phyloP scores from a whole-genome alignment of 2,329 filamentous ascomycete genomes.

The Neophaeococcomyces aloes region DNA sequence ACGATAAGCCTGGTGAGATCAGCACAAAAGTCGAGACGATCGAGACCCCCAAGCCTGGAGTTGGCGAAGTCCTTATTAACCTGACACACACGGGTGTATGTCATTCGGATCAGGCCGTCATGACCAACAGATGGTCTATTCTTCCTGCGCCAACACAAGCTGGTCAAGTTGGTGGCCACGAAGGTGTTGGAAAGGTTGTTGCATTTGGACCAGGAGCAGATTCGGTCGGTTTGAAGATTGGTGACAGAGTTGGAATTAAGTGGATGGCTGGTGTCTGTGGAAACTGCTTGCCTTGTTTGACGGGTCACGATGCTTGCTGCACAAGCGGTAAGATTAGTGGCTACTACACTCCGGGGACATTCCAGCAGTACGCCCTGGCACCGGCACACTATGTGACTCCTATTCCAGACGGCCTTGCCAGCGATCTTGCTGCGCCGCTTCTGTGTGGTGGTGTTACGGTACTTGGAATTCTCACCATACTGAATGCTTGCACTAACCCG shows the following conservation, averaged over 20 bases:
- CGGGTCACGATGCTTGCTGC: constrained; percentile 46
- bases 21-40: constrained; percentile 55
- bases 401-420: constrained; percentile 52
- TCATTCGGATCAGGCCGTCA: constrained; percentile 51
- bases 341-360: constrained; percentile 61
- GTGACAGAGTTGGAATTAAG: constrained; percentile 60
- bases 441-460: constrained; percentile 58
- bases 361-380: constrained; percentile 57
- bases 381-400: constrained; percentile 60
- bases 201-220: constrained; percentile 54
- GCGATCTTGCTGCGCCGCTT: constrained; percentile 54
- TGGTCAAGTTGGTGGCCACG: constrained; percentile 58
- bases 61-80: constrained; percentile 53
- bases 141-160: constrained; percentile 49
- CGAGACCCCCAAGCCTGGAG: constrained; percentile 54
- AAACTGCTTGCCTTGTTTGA: constrained; percentile 43
- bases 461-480: no score
- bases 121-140: constrained; percentile 37
- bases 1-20: constrained; percentile 54
- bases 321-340: constrained; percentile 50
- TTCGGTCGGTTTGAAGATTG: constrained; percentile 47
- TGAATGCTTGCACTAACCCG: no score
- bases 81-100: constrained; percentile 56
- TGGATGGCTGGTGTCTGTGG: constrained; percentile 52
- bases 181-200: constrained; percentile 56